Evolutionary conservation across 345 rosid genomes (phyloP), one percentile per base, ranked within the genome.

Genomic region (Eucalyptus melliodora): DNA sequence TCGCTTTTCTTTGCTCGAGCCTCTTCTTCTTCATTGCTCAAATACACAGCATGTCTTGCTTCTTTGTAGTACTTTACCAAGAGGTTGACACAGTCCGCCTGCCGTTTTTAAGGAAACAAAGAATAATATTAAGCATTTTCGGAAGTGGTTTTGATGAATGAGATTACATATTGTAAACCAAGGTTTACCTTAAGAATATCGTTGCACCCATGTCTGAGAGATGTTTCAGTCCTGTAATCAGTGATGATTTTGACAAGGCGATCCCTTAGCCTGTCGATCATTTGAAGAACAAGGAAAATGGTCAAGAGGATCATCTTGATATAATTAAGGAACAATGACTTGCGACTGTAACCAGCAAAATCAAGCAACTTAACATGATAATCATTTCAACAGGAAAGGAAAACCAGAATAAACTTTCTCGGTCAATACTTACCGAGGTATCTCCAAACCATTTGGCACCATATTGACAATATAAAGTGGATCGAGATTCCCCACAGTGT

Each of bases 401-500:
- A 81, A 89, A 55, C 45, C 31, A 86, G 40, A 62, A 86, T 10
- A 42, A 86, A 16, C 45, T 50, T 11, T 44, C 86, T 77, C 8
- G 53, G 88, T 88, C 30, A 50, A 86, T 50, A 94, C 99, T 95
- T 90, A 98, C 99, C 97, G 96, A 90, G 99, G 99, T 92, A 98
- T 98, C 92, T 98, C 98, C 95, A 98, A 91, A 88, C 99, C 99
- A 93, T 96, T 96, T 85, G 99, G 99, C 90, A 98, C 97, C 97
- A 95, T 95, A 91, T 97, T 98, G 91, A 98, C 99, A 86, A 98
- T 98, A 91, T 97, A 96, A 55, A 97, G 94, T 90, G 99, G 99
- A 92, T 98, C 99, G 19, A 97, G 99, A 94, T 98, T 96, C 90
- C 99, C 99, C 88, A 98, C 99, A 10, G 99, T 98, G 94, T 98